Evolutionary conservation across 208 protist species (phyloP), one percentile per base, ranked within the genome.

Genomic region (Angomonas deanei): DNA sequence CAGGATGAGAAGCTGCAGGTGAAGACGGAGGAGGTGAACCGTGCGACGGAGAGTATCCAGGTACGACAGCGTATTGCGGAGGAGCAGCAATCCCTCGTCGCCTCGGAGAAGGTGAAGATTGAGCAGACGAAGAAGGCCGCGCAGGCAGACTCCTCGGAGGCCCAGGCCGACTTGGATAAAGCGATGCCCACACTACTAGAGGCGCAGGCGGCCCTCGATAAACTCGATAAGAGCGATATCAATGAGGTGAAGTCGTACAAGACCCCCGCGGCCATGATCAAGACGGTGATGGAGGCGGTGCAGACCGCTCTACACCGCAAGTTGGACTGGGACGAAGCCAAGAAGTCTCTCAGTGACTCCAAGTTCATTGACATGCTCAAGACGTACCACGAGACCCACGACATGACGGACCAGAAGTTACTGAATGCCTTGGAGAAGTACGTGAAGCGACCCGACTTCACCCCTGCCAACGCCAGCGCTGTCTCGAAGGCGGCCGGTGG

Each of bases 181-280:
- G 98, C 97, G 11, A 87, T 98, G 82, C 98, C 98, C 8, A 97
- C 91, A 1, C 85, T 99, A 5, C 84, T 98, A 26, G 77, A 84
- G 59, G 98, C 98, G 1, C 80, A 97, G 73, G 84, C 97, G 21
- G 97, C 97, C 38, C 82, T 99, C 1, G 87, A 99, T 46, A 88
- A 90, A 59, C 85, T 99, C 5, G 90, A 98, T 61, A 97, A 98
- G 75, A 97, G 91, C 64, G 93, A 98, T 66, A 97, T 99, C 69
- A 95, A 97, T 64, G 98, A 99, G 80, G 85, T 99, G 32, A 97
- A 97, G 79, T 94, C 88, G 39, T 99, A 99, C 79, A 93, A 92
- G 54, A 98, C 95, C 23, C 97, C 97, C 13, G 95, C 97, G 17
- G 72, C 70, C 39, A 86, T 95, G 79, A 97, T 99, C 48, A 74